Base-by-base conservation (phyloP, 345 rosid species). In the Eucalyptus curtisii region DNA sequence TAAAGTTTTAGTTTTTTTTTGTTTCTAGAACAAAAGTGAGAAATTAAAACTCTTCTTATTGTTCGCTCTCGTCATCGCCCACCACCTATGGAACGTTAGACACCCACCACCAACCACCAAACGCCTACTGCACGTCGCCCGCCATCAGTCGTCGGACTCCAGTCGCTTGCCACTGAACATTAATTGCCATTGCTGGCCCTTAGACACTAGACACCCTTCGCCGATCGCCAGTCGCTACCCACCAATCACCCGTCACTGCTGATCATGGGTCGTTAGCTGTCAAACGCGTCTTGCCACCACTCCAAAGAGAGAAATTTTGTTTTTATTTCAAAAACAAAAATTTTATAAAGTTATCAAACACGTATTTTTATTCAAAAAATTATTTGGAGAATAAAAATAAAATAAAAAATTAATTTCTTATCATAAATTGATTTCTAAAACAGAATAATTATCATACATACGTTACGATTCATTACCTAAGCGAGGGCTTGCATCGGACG, bases 231-330 rank as follows among this genome's bases (percentile, higher is more conserved):
- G 0, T 15, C 40, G 4, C 4, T 37, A 37, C 40, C 40, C 40
- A 37, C 40, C 40, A 1, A 0, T 49, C 8, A 3, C 2, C 20
- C 0, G 1, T 0, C 1, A 0, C 3, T 0, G 0, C 0, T 4
- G 0, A 52, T 52, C 0, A 0, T 52, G 55, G 24, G 55, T 52
- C 2, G 0, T 52, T 52, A 2, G 1, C 4, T 1, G 0, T 52
- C 0, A 4, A 0, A 52, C 0, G 1, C 55, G 24, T 52, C 24
- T 1, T 52, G 1, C 4, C 55, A 19, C 24, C 4, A 7, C 10
- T 52, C 4, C 0, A 19, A 52, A 7, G 10, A 19, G 4, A 52
- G 0, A 7, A 19, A 1, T 19, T 52, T 52, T 52, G 10, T 52
- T 52, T 52, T 0, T 52, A 52, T 17, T 17, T 52, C 0, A 7